Base-by-base conservation (phyloP, 1,284 basidiomycete species). In the Cutaneotrichosporon sp. region DNA sequence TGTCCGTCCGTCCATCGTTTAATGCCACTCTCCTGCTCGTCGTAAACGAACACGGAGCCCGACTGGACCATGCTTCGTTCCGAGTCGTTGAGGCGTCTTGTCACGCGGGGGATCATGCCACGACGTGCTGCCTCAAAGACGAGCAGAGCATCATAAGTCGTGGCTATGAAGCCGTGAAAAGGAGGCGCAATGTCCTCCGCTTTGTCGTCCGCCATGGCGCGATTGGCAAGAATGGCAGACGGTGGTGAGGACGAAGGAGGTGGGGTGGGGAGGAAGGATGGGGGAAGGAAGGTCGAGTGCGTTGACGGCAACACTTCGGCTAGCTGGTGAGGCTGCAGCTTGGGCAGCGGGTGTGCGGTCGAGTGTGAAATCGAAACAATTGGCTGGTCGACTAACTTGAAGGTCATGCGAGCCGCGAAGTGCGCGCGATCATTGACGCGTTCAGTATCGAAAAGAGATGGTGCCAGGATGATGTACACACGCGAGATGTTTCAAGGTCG, bases 1-100 rank as follows among this genome's bases (percentile, higher is more conserved):
- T 92, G 89, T 6, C 95, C 95, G 81, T 99, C 95, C 0, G 96
- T 99, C 95, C 96, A 98, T 58, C 96, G 86, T 82, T 97, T 97
- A 84, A 99, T 98, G 42, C 94, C 94, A 73, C 91, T 93, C 81
- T 97, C 93, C 72, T 92, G 89, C 82, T 97, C 95, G 80, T 99
- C 93, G 77, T 98, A 98, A 65, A 98, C 95, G 75, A 97, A 99
- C 36, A 99, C 92, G 4, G 91, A 90, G 63, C 96, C 96, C 9
- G 90, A 93, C 34, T 88, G 87, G 75, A 99, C 96, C 87, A 96
- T 91, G 72, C 88, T 90, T 65, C 91, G 86, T 80, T 99, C 96
- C 50, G 90, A 86, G 77, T 97, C 95, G 67, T 94, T 91, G 59
- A 99, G 85, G 36, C 96, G 87, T 40, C 96, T 87, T n/a, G 92